phyloP scores from a whole-genome alignment of 129 eudicot genomes.

The Pseudognaphalium luteoalbum region DNA sequence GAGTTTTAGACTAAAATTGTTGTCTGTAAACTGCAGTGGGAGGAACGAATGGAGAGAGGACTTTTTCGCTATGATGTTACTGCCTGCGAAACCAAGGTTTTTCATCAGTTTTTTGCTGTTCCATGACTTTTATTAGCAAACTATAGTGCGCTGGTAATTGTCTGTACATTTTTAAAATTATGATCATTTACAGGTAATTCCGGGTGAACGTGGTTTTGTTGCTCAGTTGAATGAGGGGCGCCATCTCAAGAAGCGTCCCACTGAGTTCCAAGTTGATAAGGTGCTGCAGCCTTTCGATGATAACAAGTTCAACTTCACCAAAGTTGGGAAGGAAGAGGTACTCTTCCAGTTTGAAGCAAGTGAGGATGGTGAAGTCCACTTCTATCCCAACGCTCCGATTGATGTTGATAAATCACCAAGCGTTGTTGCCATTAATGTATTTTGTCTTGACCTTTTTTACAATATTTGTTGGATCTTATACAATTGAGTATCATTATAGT shows the following conservation, averaged over 20 bases:
- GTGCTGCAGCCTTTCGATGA: conserved; percentile 72
- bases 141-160: too few species aligned
- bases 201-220: conserved; percentile 55
- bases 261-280: conserved; percentile 63
- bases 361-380: conserved; percentile 39
- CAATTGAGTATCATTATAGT: neutral
- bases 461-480: neutral
- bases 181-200: conserved; percentile 53
- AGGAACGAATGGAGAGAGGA: conserved; percentile 65
- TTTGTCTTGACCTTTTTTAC: conserved; percentile 11
- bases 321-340: conserved; percentile 70
- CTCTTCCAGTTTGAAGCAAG: conserved; percentile 75
- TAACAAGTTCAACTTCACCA: conserved; percentile 65
- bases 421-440: conserved; percentile 75
- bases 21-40: conserved; percentile 46
- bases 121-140: neutral
- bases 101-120: neutral
- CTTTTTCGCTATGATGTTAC: conserved; percentile 83
- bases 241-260: conserved; percentile 70
- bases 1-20: neutral
- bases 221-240: conserved; percentile 77
- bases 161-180: too few species aligned
- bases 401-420: conserved; percentile 48
- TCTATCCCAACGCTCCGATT: conserved; percentile 36
- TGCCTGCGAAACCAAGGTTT: conserved; percentile 61